A percentile compares a stretch with the other conserved stretches of the same genome.
These are phyloP conservation scores for Cymodocea nodosa DNA, from an alignment of 116 monocot genomes.

Conservation along the genomic window DNA sequence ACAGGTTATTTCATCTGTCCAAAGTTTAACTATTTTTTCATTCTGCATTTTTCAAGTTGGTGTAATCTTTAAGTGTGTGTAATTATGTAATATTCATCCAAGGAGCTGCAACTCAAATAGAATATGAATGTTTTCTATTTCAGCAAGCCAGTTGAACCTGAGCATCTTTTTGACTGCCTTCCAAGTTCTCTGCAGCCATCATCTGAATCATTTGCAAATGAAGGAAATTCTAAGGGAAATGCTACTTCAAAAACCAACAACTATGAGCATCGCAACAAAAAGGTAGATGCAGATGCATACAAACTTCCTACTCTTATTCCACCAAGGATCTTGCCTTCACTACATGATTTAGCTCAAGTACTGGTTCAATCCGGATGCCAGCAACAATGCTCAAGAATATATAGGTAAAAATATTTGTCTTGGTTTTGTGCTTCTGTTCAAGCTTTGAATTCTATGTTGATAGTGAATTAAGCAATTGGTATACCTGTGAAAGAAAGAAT, in stretches of 20 bases:
- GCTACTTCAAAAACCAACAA: constrained; percentile 2
- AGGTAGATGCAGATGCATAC: constrained; percentile 36
- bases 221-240: constrained; percentile 25
- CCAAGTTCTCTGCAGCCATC: constrained; percentile 49
- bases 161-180: constrained; percentile 61
- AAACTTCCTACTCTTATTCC: constrained; percentile 81
- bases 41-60: background rate
- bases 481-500: too few relatives aligned
- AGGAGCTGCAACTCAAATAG: background rate
- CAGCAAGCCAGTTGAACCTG: constrained; percentile 84
- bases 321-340: constrained; percentile 51
- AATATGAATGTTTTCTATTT: constrained; percentile 4
- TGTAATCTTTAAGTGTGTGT: background rate
- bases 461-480: too few relatives aligned
- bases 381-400: constrained; percentile 57
- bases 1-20: constrained; percentile 31
- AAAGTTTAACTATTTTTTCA: background rate
- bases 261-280: constrained; percentile 26
- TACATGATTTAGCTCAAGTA: constrained; percentile 70
- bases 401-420: constrained; percentile 25
- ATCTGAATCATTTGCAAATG: constrained; percentile 30
- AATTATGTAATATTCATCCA: background rate
- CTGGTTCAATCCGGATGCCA: constrained; percentile 67
- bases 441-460: too few relatives aligned
- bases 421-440: background rate